Percentiles rank a stretch among this genome's conserved stretches.
Conservation (phyloP, 495 filamentous ascomycete genomes). For the Durotheca rogersii region DNA sequence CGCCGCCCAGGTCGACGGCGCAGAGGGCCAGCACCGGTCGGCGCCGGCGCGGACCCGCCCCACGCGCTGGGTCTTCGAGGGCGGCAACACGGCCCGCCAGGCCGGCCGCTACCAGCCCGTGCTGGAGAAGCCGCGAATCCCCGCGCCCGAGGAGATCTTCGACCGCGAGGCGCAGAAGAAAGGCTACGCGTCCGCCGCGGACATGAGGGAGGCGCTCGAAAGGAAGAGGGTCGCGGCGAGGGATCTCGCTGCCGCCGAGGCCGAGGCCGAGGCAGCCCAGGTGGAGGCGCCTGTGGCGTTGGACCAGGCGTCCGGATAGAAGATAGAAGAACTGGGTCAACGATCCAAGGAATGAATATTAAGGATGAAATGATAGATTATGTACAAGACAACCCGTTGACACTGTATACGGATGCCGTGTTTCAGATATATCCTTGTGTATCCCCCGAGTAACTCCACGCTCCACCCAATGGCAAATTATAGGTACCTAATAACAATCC, state of each 20-base stretch:
- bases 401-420: too few species aligned
- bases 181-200: conserved; percentile 52
- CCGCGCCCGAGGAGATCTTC: conserved; percentile 70
- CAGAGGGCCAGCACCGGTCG: conserved; percentile 10
- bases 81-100: conserved; percentile 59
- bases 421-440: too few species aligned
- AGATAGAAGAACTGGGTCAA: too few species aligned
- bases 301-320: not conserved
- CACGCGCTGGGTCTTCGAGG: conserved; percentile 68
- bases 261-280: conserved; percentile 1
- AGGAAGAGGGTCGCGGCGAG: conserved; percentile 19
- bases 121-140: conserved; percentile 62
- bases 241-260: too few species aligned
- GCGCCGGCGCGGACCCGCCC: conserved; percentile 26
- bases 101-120: conserved; percentile 72
- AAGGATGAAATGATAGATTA: too few species aligned
- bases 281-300: conserved; percentile 6
- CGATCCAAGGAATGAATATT: too few species aligned
- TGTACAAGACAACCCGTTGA: too few species aligned
- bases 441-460: not conserved
- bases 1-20: conserved; percentile 50
- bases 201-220: conserved; percentile 42
- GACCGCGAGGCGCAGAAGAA: conserved; percentile 72
- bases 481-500: too few species aligned
- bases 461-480: not conserved